Evolutionary conservation across 2,329 filamentous ascomycete species (phyloP).

Genomic region (Cordyceps pruinosa): DNA sequence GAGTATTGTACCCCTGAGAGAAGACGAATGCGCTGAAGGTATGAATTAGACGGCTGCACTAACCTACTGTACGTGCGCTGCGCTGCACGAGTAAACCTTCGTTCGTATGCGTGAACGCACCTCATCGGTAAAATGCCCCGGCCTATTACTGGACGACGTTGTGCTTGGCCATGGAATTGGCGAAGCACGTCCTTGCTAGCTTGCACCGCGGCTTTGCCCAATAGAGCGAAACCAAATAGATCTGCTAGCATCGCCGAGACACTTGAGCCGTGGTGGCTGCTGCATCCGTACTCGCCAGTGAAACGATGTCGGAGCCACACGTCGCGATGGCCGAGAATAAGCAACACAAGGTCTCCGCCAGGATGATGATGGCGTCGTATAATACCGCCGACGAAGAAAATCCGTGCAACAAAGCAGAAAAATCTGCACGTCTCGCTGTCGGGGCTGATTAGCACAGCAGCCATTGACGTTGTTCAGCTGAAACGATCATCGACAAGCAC

Average conservation of each 20-base stretch:
- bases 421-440: no score
- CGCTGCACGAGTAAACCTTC: slow-evolving; percentile 1
- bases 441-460: no score
- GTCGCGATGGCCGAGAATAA: neutral
- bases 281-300: no score
- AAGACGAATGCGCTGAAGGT: neutral
- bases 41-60: neutral
- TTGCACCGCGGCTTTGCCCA: neutral
- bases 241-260: neutral
- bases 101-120: neutral
- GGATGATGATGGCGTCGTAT: neutral
- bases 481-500: neutral
- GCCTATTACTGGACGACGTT: neutral
- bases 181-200: neutral
- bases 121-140: neutral
- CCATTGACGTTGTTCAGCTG: no score
- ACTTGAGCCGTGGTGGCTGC: no score
- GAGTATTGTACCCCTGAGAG: neutral
- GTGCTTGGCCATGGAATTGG: neutral
- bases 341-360: neutral
- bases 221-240: neutral
- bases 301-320: neutral
- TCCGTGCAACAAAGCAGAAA: no score
- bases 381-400: no score
- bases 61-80: no score